These are phyloP conservation scores for Globisporangium cystogenes DNA, from an alignment of 352 stramenopile species.

Conservation along the genomic window DNA sequence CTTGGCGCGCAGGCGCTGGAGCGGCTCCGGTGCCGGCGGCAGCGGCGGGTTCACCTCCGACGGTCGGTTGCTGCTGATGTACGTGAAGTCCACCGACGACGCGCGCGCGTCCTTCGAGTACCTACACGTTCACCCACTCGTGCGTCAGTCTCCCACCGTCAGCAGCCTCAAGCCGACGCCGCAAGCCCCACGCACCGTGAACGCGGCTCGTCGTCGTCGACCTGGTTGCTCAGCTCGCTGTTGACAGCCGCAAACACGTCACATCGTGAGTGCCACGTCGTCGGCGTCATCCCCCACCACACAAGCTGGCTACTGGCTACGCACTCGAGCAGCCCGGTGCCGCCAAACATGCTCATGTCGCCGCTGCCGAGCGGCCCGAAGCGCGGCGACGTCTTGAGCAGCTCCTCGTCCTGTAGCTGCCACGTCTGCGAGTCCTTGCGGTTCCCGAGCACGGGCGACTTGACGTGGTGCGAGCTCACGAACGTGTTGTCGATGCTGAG, in stretches of 20 bases:
- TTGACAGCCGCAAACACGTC: not conserved
- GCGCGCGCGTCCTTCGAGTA: conserved; percentile 65
- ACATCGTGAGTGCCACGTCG: not conserved
- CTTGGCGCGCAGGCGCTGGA: conserved; percentile 61
- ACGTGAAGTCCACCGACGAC: conserved; percentile 75
- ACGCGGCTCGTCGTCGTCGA: conserved; percentile 8
- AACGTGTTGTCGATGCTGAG: conserved; percentile 40
- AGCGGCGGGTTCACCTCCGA: conserved; percentile 56
- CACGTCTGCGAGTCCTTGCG: conserved; percentile 61
- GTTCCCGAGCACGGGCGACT: conserved; percentile 51
- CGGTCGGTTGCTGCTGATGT: conserved; percentile 19
- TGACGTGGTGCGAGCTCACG: conserved; percentile 25
- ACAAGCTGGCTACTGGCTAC: not conserved
- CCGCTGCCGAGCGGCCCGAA: conserved; percentile 23
- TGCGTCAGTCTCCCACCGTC: not conserved
- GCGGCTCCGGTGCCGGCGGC: conserved; percentile 53
- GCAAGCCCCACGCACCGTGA: conserved; percentile 5
- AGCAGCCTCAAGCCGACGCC: too few relatives aligned
- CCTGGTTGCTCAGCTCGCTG: conserved; percentile 14
- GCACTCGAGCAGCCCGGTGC: conserved; percentile 7
- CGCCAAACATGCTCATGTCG: conserved; percentile 8
- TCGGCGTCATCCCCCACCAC: not conserved
- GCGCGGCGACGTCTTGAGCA: conserved; percentile 43
- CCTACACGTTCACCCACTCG: not conserved
- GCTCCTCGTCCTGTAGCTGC: conserved; percentile 67